phyloP scores from a whole-genome alignment of 306 rosid genomes.

The Hippophae rhamnoides region DNA sequence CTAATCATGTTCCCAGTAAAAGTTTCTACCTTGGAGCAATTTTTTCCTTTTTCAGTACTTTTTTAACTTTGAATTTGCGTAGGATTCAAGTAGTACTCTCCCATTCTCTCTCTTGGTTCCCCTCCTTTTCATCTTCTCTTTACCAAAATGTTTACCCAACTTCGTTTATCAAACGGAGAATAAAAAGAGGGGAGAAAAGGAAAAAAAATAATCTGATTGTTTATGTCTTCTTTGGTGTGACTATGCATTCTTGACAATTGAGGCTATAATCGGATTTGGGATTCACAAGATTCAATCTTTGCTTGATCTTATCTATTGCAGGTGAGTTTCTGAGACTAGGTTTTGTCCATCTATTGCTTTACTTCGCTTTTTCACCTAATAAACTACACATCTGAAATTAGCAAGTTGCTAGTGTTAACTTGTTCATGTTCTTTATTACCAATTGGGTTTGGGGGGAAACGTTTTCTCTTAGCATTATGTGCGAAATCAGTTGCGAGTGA shows the following conservation, averaged over 20 bases:
- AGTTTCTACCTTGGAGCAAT: conserved; percentile 19
- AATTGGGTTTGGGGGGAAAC: conserved; percentile 20
- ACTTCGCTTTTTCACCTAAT: conserved; percentile 13
- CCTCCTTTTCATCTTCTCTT: conserved; percentile 8
- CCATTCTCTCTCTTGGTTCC: conserved; percentile 23
- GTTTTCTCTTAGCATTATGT: not conserved
- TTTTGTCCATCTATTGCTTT: conserved; percentile 6
- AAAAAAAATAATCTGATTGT: conserved; percentile 8
- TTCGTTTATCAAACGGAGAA: not conserved
- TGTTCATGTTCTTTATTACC: conserved; percentile 21
- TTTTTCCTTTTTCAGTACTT: conserved; percentile 11
- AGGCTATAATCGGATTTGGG: conserved; percentile 40
- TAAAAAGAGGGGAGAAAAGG: too few species aligned
- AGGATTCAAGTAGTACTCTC: conserved; percentile 39
- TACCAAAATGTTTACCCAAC: conserved; percentile 6
- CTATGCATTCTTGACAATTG: conserved; percentile 33
- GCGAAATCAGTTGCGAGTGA: too few species aligned
- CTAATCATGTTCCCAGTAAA: conserved; percentile 9
- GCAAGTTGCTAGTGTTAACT: conserved; percentile 15
- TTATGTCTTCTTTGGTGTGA: conserved; percentile 32
- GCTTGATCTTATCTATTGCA: conserved; percentile 29
- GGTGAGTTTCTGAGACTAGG: conserved; percentile 32
- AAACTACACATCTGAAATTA: not conserved
- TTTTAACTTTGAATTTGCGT: conserved; percentile 39
- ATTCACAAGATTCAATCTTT: conserved; percentile 34